Percentiles rank a stretch among this genome's conserved stretches.
Evolutionary conservation across 225 moss, liverwort and hornwort genomes (phyloP).

Genomic region (Climacium dendroides): DNA sequence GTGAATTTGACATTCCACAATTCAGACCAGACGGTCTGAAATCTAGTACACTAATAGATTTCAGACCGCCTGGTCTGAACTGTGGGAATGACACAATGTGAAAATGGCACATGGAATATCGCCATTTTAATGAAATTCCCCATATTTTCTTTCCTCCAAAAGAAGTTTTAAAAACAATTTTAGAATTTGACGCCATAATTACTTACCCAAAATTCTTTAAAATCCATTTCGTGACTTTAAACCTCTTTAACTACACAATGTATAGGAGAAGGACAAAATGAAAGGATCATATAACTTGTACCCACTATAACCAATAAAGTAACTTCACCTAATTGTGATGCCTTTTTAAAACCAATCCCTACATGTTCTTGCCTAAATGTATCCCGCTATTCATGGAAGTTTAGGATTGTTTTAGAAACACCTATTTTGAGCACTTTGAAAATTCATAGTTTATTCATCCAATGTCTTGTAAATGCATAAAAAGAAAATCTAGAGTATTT

Average conservation of each 20-base stretch:
- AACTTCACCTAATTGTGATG: accelerated
- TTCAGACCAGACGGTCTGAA: too few species aligned
- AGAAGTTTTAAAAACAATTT: neutral
- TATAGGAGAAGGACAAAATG: accelerated
- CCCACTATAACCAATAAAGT: neutral
- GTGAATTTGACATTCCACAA: too few species aligned
- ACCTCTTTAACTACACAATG: neutral
- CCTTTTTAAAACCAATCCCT: neutral
- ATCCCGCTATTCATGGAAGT: neutral
- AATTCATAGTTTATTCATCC: neutral
- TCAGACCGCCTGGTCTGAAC: too few species aligned
- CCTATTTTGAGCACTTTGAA: neutral
- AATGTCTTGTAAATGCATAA: accelerated
- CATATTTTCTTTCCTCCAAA: accelerated
- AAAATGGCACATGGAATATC: too few species aligned
- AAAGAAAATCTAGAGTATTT: accelerated
- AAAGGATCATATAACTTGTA: neutral
- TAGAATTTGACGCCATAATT: neutral
- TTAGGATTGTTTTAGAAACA: accelerated
- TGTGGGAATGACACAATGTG: too few species aligned
- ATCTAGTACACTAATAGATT: too few species aligned
- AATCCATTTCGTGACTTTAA: accelerated
- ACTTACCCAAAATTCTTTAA: accelerated
- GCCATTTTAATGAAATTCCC: too few species aligned
- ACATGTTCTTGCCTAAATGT: neutral